A percentile compares a stretch with the other conserved stretches of the same genome.
These are phyloP conservation scores for Paraphoma sp. DNA, from an alignment of 2,329 filamentous ascomycete genomes.

Conservation along the genomic window DNA sequence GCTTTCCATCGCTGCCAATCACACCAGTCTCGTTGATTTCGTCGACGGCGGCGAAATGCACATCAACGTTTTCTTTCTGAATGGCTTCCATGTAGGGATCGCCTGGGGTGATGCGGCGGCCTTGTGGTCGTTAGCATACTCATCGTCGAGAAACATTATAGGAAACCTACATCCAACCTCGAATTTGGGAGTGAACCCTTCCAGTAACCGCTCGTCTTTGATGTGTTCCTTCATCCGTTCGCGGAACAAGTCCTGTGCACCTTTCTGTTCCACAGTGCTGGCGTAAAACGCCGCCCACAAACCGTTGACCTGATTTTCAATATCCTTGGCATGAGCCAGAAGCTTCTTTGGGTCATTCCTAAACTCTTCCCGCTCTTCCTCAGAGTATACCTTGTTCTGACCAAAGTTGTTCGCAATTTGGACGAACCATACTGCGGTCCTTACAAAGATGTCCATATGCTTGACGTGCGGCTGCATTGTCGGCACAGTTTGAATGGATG, in stretches of 20 bases:
- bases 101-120: conserved; percentile 56
- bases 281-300: conserved; percentile 57
- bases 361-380: conserved; percentile 52
- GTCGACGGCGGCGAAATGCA: conserved; percentile 57
- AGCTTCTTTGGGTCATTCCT: conserved; percentile 51
- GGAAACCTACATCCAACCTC: conserved; percentile 50
- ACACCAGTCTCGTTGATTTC: conserved; percentile 56
- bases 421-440: conserved; percentile 55
- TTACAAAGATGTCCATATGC: conserved; percentile 56
- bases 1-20: conserved; percentile 51
- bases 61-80: conserved; percentile 58
- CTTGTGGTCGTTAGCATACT: conserved; percentile 10
- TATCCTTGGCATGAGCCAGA: conserved; percentile 54
- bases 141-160: no score
- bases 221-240: conserved; percentile 58
- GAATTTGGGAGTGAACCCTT: conserved; percentile 57
- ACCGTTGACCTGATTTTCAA: conserved; percentile 57
- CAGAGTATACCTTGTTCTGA: conserved; percentile 53
- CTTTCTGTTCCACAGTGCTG: conserved; percentile 50
- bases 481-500: conserved; percentile 55
- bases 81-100: conserved; percentile 61
- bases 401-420: conserved; percentile 56
- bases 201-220: conserved; percentile 57
- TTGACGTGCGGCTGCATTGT: conserved; percentile 55
- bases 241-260: conserved; percentile 47